Percentiles rank a stretch among this genome's conserved stretches.
Evolutionary conservation across 2,329 filamentous ascomycete species (phyloP).

Genomic region (Alternaria sp.): DNA sequence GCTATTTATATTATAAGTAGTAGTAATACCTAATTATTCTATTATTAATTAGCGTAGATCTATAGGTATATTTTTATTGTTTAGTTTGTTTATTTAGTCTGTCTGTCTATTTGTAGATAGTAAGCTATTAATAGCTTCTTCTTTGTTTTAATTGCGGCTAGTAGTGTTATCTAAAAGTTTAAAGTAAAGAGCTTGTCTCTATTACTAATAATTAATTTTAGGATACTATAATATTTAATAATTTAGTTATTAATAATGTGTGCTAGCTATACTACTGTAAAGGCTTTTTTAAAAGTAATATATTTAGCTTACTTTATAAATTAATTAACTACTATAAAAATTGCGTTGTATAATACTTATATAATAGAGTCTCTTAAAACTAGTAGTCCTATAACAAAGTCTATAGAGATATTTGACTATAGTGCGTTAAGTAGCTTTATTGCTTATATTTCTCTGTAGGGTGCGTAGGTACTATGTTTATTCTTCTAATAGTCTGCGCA

Average conservation of each 20-base stretch:
- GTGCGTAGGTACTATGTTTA: slow-evolving; percentile 10
- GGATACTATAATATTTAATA: not conserved
- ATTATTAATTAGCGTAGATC: no score
- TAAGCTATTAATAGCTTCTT: slow-evolving; percentile 12
- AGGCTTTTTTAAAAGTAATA: not conserved
- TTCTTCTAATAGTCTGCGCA: slow-evolving; percentile 14
- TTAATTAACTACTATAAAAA: slow-evolving; percentile 6
- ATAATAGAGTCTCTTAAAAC: not conserved
- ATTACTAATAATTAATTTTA: slow-evolving; percentile 8
- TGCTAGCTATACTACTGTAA: not conserved
- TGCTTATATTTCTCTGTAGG: slow-evolving; percentile 13
- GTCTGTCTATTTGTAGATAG: slow-evolving; percentile 11
- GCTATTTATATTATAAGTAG: no score
- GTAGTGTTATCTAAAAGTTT: not conserved
- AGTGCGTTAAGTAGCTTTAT: slow-evolving; percentile 9
- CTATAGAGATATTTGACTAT: slow-evolving; percentile 17
- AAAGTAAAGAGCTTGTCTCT: slow-evolving; percentile 13
- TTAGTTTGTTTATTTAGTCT: not conserved
- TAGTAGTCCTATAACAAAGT: slow-evolving; percentile 14
- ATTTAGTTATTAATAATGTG: not conserved
- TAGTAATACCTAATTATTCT: no score
- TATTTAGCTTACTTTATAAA: not conserved
- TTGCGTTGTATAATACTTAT: slow-evolving; percentile 1
- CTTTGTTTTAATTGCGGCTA: not conserved
- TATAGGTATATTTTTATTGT: no score